A percentile compares a stretch with the other conserved stretches of the same genome.
Conservation (phyloP, 2,329 filamentous ascomycete species). For the Talaromyces amestolkiae region DNA sequence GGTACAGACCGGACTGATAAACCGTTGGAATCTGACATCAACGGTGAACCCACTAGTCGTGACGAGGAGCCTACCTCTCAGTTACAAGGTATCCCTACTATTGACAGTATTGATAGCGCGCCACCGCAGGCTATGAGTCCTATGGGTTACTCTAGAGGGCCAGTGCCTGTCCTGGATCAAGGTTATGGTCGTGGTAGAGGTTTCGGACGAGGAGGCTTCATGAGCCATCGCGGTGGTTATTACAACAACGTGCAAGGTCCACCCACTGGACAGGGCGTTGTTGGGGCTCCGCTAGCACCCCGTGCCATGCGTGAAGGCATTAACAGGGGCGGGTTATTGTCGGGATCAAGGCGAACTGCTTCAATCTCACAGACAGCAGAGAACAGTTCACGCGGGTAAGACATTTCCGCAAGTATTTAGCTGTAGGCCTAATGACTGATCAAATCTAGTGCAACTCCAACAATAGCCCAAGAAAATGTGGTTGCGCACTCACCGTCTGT, state of each 20-base stretch:
- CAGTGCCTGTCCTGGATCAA: slow-evolving; percentile 26
- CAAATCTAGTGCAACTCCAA: slow-evolving; percentile 11
- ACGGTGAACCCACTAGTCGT: not conserved
- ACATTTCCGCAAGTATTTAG: slow-evolving; percentile 15
- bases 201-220: slow-evolving; percentile 49
- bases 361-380: slow-evolving; percentile 23
- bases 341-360: slow-evolving; percentile 33
- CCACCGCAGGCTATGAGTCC: slow-evolving; percentile 22
- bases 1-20: slow-evolving; percentile 2
- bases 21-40: not conserved
- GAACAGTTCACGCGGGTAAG: slow-evolving; percentile 34
- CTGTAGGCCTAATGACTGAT: slow-evolving; percentile 5
- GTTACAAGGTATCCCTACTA: slow-evolving; percentile 32
- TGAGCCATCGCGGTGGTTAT: slow-evolving; percentile 39
- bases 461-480: slow-evolving; percentile 30
- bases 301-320: slow-evolving; percentile 92
- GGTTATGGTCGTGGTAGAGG: slow-evolving; percentile 42
- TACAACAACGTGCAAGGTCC: slow-evolving; percentile 35
- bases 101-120: slow-evolving; percentile 32
- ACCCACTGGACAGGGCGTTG: slow-evolving; percentile 54
- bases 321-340: slow-evolving; percentile 56
- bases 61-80: slow-evolving; percentile 17
- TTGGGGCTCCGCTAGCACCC: slow-evolving; percentile 81
- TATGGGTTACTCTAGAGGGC: slow-evolving; percentile 31
- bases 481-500: slow-evolving; percentile 29